Percentiles rank a stretch among this genome's conserved stretches.
phyloP scores from a whole-genome alignment of 1,139 yeast species.

The Hanseniaspora uvarum region DNA sequence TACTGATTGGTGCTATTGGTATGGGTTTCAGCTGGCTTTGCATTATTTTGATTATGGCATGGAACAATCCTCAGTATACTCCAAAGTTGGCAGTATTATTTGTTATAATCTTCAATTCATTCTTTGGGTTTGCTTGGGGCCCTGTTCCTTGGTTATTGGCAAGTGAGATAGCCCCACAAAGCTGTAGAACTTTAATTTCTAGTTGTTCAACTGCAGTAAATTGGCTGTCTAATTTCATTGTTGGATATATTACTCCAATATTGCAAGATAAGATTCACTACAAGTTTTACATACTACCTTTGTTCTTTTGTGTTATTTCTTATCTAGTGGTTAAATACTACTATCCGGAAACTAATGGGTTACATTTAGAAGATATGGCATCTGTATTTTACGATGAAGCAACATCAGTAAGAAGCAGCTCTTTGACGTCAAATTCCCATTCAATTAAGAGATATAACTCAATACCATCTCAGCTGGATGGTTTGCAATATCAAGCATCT shows the following conservation, averaged over 20 bases:
- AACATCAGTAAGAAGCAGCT: slow-evolving; percentile 25
- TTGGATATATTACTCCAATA: slow-evolving; percentile 84
- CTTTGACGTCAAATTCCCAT: neutral
- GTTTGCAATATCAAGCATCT: neutral
- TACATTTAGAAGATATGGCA: slow-evolving; percentile 82
- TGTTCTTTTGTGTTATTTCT: slow-evolving; percentile 62
- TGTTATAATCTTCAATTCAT: slow-evolving; percentile 71
- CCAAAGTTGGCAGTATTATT: slow-evolving; percentile 64
- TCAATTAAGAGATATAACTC: slow-evolving; percentile 14
- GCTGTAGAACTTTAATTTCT: slow-evolving; percentile 87
- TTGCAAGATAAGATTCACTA: slow-evolving; percentile 67
- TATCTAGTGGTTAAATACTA: slow-evolving; percentile 55
- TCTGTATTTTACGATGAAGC: slow-evolving; percentile 56
- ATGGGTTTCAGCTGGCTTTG: slow-evolving; percentile 64
- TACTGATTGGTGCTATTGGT: slow-evolving; percentile 62
- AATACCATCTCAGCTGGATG: slow-evolving; percentile 8
- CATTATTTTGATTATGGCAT: slow-evolving; percentile 54
- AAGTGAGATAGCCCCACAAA: slow-evolving; percentile 75
- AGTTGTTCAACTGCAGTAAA: slow-evolving; percentile 85
- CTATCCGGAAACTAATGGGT: slow-evolving; percentile 87
- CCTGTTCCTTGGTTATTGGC: slow-evolving; percentile 93
- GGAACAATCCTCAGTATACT: slow-evolving; percentile 48
- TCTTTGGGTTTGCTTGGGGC: slow-evolving; percentile 86
- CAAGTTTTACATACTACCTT: slow-evolving; percentile 75
- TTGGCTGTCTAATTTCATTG: slow-evolving; percentile 89